Conservation (phyloP, 2,329 filamentous ascomycete species). For the Penicillium sp. region DNA sequence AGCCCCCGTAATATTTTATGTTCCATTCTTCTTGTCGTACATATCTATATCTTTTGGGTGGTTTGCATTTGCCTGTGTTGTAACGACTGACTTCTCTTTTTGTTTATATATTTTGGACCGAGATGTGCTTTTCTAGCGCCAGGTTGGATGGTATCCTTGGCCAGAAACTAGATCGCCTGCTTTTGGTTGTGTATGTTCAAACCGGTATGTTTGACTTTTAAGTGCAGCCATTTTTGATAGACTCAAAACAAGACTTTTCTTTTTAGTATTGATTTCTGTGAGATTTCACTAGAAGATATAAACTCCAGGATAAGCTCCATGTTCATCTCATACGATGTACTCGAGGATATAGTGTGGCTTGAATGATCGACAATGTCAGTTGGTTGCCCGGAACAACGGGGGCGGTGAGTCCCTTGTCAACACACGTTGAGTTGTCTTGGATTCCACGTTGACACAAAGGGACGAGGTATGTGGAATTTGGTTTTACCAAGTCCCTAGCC, state of each 20-base stretch:
- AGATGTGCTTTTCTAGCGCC: background rate
- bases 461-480: background rate
- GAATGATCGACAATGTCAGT: conserved; percentile 9
- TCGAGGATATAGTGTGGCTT: background rate
- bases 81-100: conserved; percentile 2
- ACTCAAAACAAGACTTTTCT: background rate
- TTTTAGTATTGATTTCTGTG: background rate
- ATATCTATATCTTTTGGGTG: conserved; percentile 16
- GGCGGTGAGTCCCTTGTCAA: conserved; percentile 21
- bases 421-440: conserved; percentile 3
- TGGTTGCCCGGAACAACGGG: conserved; percentile 20
- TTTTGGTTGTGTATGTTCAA: background rate
- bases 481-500: conserved; percentile 1
- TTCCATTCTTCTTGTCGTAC: conserved; percentile 5
- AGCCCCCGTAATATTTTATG: conserved; percentile 19
- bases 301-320: accelerated
- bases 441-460: conserved; percentile 6
- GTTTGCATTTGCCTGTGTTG: conserved; percentile 10
- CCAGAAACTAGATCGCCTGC: background rate
- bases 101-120: background rate
- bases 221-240: background rate
- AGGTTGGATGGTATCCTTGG: background rate
- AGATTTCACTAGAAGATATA: no score
- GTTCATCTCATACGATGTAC: background rate
- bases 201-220: background rate